Base-by-base conservation (phyloP, 129 eudicot species). In the Calendula officinalis region DNA sequence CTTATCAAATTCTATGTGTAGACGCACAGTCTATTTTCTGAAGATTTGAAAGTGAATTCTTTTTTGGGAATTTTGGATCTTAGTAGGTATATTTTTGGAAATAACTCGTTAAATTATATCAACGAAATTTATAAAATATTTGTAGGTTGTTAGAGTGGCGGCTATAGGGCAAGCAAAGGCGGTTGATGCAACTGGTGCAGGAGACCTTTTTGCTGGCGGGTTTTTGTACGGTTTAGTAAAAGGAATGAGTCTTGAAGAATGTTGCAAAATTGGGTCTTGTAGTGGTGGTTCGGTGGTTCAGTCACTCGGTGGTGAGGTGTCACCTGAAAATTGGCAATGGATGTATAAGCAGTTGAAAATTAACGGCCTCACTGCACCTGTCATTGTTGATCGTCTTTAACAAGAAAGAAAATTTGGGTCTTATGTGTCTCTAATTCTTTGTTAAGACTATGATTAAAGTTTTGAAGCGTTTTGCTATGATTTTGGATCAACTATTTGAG, bases 181-280 rank as follows among this genome's bases (percentile, higher is more conserved):
- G 22, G 59, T 78, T 13, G 99, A 94, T 69, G 95, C 99, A n/a
- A 94, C 99, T 1, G 99, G 99, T 22, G 99, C 99, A 0, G 97
- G 99, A 4, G 99, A 94, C 67, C 92, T 94, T n/a, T 94, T 94
- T 66, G 99, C 99, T 0, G 80, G 97, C 48, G 99, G 99, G 44
- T 94, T 94, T 80, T 71, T 94, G 64, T 94, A 94, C 27, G 99
- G 99, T 9, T 56, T 94, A 62, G 79, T 94, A 44, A 83, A 86
- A 64, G 99, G 97, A 16, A 33, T 89, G 49, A 73, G 94, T 6
- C 89, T 94, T 17, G 94, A 94, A 66, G 97, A 88, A 63, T 94
- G 95, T 40, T 94, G 99, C 78, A 69, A 70, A 64, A 75, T 89
- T 9, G 99, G 99, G 7, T 73, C 97, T 15, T 94, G 99, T 52